A percentile compares a stretch with the other conserved stretches of the same genome.
Evolutionary conservation across 257 asterid species (phyloP).

Genomic region (Ilex aquifolium): DNA sequence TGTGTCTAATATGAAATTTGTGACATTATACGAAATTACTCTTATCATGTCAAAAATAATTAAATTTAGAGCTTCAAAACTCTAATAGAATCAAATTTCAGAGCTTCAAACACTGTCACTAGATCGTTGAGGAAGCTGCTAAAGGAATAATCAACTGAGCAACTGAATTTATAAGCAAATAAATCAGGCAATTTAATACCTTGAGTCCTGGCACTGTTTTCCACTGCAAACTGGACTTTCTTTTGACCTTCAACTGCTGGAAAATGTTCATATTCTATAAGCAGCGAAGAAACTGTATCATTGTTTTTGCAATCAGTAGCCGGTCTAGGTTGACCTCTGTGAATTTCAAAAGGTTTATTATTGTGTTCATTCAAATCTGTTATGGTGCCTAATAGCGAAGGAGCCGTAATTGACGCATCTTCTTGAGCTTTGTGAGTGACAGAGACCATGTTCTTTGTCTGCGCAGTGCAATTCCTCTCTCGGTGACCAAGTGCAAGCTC

Average conservation of each 20-base stretch:
- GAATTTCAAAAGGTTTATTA: constrained; percentile 31
- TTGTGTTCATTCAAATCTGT: constrained; percentile 34
- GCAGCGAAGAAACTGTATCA: constrained; percentile 36
- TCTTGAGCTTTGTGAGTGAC: constrained; percentile 39
- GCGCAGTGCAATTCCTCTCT: constrained; percentile 23
- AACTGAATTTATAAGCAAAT: not conserved
- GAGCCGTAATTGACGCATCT: constrained; percentile 48
- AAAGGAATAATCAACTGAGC: not conserved
- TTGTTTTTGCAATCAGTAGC: constrained; percentile 27
- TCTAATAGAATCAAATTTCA: too few relatives aligned
- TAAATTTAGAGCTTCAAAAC: too few relatives aligned
- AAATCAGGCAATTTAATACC: constrained; percentile 35
- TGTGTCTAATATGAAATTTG: too few relatives aligned
- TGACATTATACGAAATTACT: too few relatives aligned
- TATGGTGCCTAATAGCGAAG: constrained; percentile 56
- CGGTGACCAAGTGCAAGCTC: constrained; percentile 28
- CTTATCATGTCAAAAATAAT: too few relatives aligned
- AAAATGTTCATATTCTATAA: constrained; percentile 24
- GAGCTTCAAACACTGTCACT: not conserved
- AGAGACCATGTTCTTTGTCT: constrained; percentile 29
- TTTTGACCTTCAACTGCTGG: constrained; percentile 49
- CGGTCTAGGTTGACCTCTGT: constrained; percentile 36
- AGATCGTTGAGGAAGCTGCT: not conserved
- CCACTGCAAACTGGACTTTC: constrained; percentile 68
- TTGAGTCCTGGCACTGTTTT: constrained; percentile 29